These are phyloP conservation scores for Blastobotrys malaysiensis DNA, from an alignment of 1,139 yeast species.

Conservation along the genomic window DNA sequence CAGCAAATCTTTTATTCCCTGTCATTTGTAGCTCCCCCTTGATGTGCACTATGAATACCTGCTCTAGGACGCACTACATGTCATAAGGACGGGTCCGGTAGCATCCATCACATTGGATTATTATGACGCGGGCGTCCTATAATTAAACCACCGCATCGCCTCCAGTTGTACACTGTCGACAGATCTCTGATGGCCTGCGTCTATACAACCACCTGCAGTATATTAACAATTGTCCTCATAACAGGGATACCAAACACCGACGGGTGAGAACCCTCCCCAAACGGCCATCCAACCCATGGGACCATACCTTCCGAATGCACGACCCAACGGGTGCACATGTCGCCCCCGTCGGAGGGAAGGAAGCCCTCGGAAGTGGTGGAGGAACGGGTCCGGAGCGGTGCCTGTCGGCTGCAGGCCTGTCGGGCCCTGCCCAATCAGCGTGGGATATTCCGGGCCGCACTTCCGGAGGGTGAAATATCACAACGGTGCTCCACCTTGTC, in stretches of 20 bases:
- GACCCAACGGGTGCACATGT: no score
- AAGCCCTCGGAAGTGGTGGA: background rate
- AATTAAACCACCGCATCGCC: background rate
- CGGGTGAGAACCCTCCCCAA: no score
- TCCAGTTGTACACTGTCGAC: background rate
- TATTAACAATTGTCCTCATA: no score
- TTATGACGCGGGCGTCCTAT: background rate
- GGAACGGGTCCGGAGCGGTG: background rate
- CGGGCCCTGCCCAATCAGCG: background rate
- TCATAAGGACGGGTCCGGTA: background rate
- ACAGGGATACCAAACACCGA: background rate
- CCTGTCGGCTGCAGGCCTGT: no score
- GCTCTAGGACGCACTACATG: background rate
- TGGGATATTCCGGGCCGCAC: background rate
- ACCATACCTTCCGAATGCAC: no score
- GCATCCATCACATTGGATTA: background rate
- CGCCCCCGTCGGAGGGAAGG: background rate
- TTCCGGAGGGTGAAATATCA: background rate
- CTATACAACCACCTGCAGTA: no score
- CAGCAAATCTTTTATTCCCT: background rate
- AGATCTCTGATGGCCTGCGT: background rate
- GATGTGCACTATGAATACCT: background rate
- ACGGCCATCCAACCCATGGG: no score
- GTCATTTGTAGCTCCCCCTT: background rate
- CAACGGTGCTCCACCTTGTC: conserved; percentile 12